Base-by-base conservation (phyloP, 768 basidiomycete genomes). In the Gloeostereum incarnatum region DNA sequence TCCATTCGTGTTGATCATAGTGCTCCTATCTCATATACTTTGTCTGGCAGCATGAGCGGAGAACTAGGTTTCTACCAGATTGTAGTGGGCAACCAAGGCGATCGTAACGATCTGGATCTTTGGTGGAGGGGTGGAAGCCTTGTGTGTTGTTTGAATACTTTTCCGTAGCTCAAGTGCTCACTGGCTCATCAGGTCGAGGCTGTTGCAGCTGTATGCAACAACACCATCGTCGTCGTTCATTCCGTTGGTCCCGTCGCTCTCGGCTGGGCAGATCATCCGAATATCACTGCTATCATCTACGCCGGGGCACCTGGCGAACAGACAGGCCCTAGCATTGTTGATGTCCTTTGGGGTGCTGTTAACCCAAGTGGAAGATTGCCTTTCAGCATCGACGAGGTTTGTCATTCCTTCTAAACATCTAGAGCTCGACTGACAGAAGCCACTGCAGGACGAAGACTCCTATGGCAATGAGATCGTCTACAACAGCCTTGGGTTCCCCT, bases 181-280 rank as follows among this genome's bases (percentile, higher is more conserved):
- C 60, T 54, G 7, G 46, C 68, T 39, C 9, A 17, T 5, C 21
- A 66, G 79, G 44, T 66, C 54, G 48, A 68, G 40, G 56, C 65
- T 0, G 78, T 82, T 3, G 87, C 90, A 0, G 65, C 73, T 4
- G 69, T 74, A 0, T 80, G 78, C 57, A 72, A 62, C 45, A 88
- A 88, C 54, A 88, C 84, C 4, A 70, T 92, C 38, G 91, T 89
- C 18, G 73, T 93, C 11, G 62, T 84, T 2, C 80, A 90, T 56
- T 76, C 76, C 6, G 82, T 88, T 22, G 89, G 89, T 3, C 79
- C 82, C 0, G 70, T 85, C 2, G 51, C 73, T n/a, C 72, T 90
- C 56, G 51, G 66, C 6, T 91, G 87, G 86, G 77, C 78, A 19
- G 66, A 70, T 9, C 70, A 91, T 43, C 76, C 84, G 2, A 91